Percentiles rank a stretch among this genome's conserved stretches.
Evolutionary conservation across 148 eudicot species (phyloP).

Genomic region (Nepenthes mirabilis): DNA sequence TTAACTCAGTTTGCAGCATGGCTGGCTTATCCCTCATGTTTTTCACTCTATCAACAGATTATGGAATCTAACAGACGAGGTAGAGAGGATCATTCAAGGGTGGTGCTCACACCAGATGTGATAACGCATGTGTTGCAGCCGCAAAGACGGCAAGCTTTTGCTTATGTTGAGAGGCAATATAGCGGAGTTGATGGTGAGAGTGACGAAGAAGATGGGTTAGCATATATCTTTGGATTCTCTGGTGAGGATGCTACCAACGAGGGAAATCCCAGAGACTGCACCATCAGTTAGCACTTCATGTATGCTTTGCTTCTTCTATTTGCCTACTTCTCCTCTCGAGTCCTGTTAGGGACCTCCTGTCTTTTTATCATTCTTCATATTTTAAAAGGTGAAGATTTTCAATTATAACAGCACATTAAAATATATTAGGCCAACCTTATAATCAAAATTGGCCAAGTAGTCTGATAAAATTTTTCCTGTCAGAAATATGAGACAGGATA

Average conservation of each 20-base stretch:
- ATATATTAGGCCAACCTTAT: too few relatives aligned
- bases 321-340: too few relatives aligned
- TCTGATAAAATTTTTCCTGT: too few relatives aligned
- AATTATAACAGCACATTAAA: too few relatives aligned
- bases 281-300: conserved; percentile 31
- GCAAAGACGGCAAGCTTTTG: conserved; percentile 52
- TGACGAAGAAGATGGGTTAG: conserved; percentile 38
- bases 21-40: background rate
- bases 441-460: too few relatives aligned
- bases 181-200: conserved; percentile 33
- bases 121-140: conserved; percentile 64
- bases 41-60: conserved; percentile 25
- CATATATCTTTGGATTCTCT: conserved; percentile 31
- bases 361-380: too few relatives aligned
- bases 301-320: too few relatives aligned
- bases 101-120: conserved; percentile 58
- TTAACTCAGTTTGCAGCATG: background rate
- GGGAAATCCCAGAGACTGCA: conserved; percentile 42
- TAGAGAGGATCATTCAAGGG: conserved; percentile 46
- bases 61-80: conserved; percentile 50
- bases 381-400: too few relatives aligned
- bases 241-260: conserved; percentile 24
- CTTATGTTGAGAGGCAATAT: conserved; percentile 32
- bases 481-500: too few relatives aligned
- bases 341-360: too few relatives aligned